Conservation (phyloP, 768 basidiomycete species). For the Pisolithus albus region DNA sequence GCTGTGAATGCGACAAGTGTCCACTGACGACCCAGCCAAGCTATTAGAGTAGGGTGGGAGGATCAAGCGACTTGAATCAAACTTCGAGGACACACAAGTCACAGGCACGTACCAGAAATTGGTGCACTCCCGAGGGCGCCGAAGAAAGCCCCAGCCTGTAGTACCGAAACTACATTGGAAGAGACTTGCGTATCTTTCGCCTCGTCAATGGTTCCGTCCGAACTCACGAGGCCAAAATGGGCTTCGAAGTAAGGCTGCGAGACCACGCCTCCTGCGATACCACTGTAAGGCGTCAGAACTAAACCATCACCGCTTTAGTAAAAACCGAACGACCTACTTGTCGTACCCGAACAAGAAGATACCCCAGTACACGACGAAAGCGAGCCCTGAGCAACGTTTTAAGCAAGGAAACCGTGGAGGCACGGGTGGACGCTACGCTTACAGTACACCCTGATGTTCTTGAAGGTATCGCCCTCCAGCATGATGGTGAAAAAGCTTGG, state of each 20-base stretch:
- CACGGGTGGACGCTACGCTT: slow-evolving; percentile 12
- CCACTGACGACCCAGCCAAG: slow-evolving; percentile 56
- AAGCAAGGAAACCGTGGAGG: background rate
- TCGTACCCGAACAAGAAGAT: slow-evolving; percentile 82
- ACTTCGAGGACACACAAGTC: background rate
- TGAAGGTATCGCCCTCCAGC: slow-evolving; percentile 13
- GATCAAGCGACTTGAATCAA: background rate
- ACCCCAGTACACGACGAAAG: slow-evolving; percentile 71
- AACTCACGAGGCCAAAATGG: background rate
- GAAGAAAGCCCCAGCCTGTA: slow-evolving; percentile 86
- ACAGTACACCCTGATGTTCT: slow-evolving; percentile 67
- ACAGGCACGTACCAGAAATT: slow-evolving; percentile 46
- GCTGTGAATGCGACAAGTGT: slow-evolving; percentile 55
- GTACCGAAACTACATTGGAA: slow-evolving; percentile 79
- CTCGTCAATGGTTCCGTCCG: slow-evolving; percentile 38
- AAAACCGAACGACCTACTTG: slow-evolving; percentile 37
- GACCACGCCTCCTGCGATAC: slow-evolving; percentile 66
- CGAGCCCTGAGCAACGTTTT: slow-evolving; percentile 44
- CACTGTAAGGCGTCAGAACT: slow-evolving; percentile 28
- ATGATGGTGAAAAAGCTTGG: slow-evolving; percentile 1
- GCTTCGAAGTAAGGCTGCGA: slow-evolving; percentile 26
- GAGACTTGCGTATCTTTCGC: slow-evolving; percentile 34
- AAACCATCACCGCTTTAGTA: too few species aligned
- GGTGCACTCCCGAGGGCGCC: slow-evolving; percentile 51
- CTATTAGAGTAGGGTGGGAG: slow-evolving; percentile 25